These are phyloP conservation scores for Naganishia vishniacii DNA, from an alignment of 768 basidiomycete species.

Conservation along the genomic window DNA sequence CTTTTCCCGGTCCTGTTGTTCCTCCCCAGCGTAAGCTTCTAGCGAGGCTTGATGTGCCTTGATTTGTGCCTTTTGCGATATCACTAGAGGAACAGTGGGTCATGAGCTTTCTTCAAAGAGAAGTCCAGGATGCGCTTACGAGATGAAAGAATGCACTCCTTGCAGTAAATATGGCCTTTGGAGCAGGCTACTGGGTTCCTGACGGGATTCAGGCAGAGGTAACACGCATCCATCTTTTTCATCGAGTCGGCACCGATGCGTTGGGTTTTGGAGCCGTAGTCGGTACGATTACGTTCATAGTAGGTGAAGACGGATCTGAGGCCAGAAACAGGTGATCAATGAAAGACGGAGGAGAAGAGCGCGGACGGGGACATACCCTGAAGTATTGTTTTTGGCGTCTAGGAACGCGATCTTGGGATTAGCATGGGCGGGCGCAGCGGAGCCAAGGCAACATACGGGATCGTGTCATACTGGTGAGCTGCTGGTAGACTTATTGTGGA, in stretches of 20 bases:
- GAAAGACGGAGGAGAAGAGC: no score
- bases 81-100: slow-evolving; percentile 21
- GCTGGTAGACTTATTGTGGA: no score
- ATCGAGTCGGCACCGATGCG: slow-evolving; percentile 80
- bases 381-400: slow-evolving; percentile 31
- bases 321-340: background rate
- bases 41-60: slow-evolving; percentile 80
- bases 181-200: slow-evolving; percentile 75
- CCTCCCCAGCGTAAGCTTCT: slow-evolving; percentile 67
- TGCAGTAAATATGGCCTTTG: slow-evolving; percentile 90
- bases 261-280: slow-evolving; percentile 35
- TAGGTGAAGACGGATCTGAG: slow-evolving; percentile 26
- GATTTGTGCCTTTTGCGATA: slow-evolving; percentile 78
- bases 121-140: slow-evolving; percentile 31
- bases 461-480: slow-evolving; percentile 13
- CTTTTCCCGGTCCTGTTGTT: slow-evolving; percentile 68
- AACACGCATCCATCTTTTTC: slow-evolving; percentile 84
- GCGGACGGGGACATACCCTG: background rate
- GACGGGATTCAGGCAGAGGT: slow-evolving; percentile 76
- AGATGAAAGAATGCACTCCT: slow-evolving; percentile 84
- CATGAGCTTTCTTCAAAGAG: background rate
- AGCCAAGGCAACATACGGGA: slow-evolving; percentile 22
- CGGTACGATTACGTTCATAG: slow-evolving; percentile 40
- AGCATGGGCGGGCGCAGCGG: slow-evolving; percentile 26
- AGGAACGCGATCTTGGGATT: background rate